Conservation (phyloP, 345 rosid species). For the Brassica juncea region DNA sequence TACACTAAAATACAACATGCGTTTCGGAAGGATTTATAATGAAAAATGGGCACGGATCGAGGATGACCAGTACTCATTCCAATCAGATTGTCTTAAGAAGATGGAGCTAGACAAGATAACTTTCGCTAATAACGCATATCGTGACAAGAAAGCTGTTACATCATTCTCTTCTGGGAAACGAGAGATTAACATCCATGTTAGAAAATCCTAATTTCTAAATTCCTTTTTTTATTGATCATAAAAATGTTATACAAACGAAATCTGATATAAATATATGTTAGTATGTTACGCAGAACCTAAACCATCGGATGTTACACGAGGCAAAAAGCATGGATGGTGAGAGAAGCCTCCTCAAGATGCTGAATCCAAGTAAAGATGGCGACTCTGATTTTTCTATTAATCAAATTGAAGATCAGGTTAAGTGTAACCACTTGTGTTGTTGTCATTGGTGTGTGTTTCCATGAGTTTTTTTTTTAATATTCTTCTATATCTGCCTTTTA, state of each 20-base stretch:
- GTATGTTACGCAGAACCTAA: conserved; percentile 19
- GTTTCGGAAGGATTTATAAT: background rate
- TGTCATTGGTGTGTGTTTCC: background rate
- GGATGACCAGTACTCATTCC: background rate
- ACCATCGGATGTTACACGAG: conserved; percentile 21
- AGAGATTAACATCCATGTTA: conserved; percentile 23
- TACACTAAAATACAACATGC: background rate
- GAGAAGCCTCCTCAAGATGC: conserved; percentile 16
- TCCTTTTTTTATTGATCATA: background rate
- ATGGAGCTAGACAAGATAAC: conserved; percentile 12
- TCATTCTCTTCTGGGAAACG: conserved; percentile 18
- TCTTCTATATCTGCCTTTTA: background rate
- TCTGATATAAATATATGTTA: background rate
- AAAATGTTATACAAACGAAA: background rate
- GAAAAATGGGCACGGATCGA: background rate
- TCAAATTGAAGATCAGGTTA: background rate
- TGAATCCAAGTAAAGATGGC: conserved; percentile 7
- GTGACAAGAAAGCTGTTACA: conserved; percentile 20
- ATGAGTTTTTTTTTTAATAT: too few relatives aligned
- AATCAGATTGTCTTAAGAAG: background rate
- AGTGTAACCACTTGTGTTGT: background rate
- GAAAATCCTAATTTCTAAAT: background rate
- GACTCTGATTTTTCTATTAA: background rate
- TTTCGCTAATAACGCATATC: background rate
- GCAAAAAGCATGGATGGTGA: conserved; percentile 13